Conservation (phyloP, 2,329 filamentous ascomycete genomes). For the Drechmeria coniospora region DNA sequence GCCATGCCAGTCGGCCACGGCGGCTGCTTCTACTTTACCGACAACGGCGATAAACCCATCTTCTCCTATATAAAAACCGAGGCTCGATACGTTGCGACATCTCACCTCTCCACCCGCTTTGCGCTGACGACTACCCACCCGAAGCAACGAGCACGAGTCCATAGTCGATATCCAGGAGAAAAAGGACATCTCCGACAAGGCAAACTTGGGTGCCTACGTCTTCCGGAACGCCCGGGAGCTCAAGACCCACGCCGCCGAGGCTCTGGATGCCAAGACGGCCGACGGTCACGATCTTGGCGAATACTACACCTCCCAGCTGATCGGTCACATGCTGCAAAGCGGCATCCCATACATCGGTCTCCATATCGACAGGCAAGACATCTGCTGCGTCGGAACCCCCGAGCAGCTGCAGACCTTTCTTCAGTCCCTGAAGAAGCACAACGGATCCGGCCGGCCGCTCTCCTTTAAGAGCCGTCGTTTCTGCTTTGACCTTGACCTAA, state of each 20-base stretch:
- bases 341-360: conserved; percentile 11
- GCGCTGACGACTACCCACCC: background rate
- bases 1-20: conserved; percentile 11
- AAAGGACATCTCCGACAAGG: conserved; percentile 14
- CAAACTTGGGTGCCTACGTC: conserved; percentile 14
- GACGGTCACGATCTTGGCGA: conserved; percentile 11
- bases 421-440: conserved; percentile 4
- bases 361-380: conserved; percentile 9
- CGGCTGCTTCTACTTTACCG: conserved; percentile 12
- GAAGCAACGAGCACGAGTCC: conserved; percentile 5
- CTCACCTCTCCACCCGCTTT: no score
- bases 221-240: conserved; percentile 11
- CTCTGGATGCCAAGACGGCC: conserved; percentile 6
- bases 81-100: conserved; percentile 3
- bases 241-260: conserved; percentile 9
- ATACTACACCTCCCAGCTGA: conserved; percentile 10
- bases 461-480: conserved; percentile 13
- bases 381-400: conserved; percentile 13
- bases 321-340: conserved; percentile 9
- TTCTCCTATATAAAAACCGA: conserved; percentile 16
- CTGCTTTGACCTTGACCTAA: conserved; percentile 17
- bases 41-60: conserved; percentile 14
- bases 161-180: conserved; percentile 16
- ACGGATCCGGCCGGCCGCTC: background rate
- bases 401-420: conserved; percentile 14